Evolutionary conservation across 2,329 filamentous ascomycete genomes (phyloP).

Genomic region (Cryphonectria parasitica): DNA sequence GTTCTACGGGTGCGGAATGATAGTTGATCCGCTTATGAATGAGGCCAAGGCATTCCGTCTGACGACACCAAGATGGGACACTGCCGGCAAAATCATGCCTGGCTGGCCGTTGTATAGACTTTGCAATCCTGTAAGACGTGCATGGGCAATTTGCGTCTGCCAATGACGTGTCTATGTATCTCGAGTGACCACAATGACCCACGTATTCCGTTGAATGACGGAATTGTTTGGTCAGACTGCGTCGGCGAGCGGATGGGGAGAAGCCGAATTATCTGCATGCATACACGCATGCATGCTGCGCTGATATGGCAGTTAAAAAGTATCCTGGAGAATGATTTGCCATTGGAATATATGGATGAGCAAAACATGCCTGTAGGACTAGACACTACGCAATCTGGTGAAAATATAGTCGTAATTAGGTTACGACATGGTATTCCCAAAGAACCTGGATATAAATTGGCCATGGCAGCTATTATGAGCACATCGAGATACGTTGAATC

Average conservation of each 20-base stretch:
- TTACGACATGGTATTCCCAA: neutral
- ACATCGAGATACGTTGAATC: neutral
- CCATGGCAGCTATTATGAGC: neutral
- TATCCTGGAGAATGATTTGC: too few species aligned
- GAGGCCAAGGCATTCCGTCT: neutral
- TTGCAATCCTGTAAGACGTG: neutral
- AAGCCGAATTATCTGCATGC: neutral
- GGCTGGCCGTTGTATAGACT: neutral
- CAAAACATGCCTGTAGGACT: neutral
- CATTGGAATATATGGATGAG: neutral
- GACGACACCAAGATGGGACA: neutral
- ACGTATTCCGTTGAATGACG: neutral
- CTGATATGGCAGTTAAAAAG: too few species aligned
- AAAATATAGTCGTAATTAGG: neutral
- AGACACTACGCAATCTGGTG: neutral
- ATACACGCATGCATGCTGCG: too few species aligned
- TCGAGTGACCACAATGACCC: neutral
- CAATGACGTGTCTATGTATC: neutral
- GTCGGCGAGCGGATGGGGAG: neutral
- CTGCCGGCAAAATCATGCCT: neutral
- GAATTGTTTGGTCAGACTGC: neutral
- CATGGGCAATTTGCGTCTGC: neutral
- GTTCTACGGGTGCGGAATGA: too few species aligned
- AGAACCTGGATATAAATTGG: neutral
- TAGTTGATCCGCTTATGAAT: neutral